Evolutionary conservation across 2,329 filamentous ascomycete species (phyloP).

Genomic region (Aspergillus jensenii): DNA sequence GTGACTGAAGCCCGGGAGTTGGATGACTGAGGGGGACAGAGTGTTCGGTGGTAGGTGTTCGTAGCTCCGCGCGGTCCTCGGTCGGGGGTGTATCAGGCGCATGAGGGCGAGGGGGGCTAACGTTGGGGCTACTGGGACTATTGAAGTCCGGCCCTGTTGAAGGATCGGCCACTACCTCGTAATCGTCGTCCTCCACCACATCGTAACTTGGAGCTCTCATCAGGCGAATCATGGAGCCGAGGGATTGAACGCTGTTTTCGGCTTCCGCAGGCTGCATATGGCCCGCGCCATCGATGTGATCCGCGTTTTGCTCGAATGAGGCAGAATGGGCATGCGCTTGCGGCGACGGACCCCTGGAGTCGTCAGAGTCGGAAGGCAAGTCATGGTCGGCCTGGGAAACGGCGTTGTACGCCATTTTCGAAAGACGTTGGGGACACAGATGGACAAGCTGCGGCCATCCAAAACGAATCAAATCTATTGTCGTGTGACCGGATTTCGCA

Average conservation of each 20-base stretch:
- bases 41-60: slow-evolving; percentile 41
- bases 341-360: slow-evolving; percentile 33
- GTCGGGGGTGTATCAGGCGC: slow-evolving; percentile 25
- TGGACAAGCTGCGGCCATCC: slow-evolving; percentile 13
- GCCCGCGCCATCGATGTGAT: slow-evolving; percentile 30
- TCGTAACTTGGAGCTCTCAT: slow-evolving; percentile 44
- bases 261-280: slow-evolving; percentile 31
- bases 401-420: slow-evolving; percentile 45
- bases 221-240: slow-evolving; percentile 39
- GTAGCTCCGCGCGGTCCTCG: slow-evolving; percentile 21
- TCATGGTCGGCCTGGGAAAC: slow-evolving; percentile 43
- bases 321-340: slow-evolving; percentile 17
- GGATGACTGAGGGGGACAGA: slow-evolving; percentile 49
- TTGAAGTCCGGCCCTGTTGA: slow-evolving; percentile 22
- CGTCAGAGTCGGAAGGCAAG: slow-evolving; percentile 37
- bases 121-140: slow-evolving; percentile 16
- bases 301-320: slow-evolving; percentile 31
- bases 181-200: slow-evolving; percentile 49
- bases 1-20: slow-evolving; percentile 49
- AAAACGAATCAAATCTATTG: slow-evolving; percentile 1
- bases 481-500: slow-evolving; percentile 9
- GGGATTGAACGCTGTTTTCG: slow-evolving; percentile 21
- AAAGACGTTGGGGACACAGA: slow-evolving; percentile 3
- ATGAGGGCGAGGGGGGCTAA: slow-evolving; percentile 26
- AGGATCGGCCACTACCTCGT: slow-evolving; percentile 36